Base-by-base conservation (phyloP, 257 asterid species). In the Scutellaria minor region DNA sequence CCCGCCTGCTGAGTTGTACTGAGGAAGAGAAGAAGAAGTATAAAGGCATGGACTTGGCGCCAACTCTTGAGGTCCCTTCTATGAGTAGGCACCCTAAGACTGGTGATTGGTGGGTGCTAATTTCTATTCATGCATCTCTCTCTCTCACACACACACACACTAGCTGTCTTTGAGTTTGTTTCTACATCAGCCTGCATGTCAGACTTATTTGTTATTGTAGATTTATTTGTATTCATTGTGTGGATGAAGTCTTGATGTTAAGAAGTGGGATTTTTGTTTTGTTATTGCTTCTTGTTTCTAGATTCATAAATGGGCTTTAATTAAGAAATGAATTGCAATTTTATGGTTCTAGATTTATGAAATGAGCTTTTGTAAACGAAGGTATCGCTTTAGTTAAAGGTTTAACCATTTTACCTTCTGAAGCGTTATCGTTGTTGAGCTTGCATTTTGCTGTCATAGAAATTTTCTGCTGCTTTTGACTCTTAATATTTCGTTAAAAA, bases 11-110 rank as follows among this genome's bases (percentile, higher is more conserved):
- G 56, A 95, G 99, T 75, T 95, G 99, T 65, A 95, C 96, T 2
- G 92, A 87, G 1, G 84, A 85, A 50, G 88, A 90, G 89, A 87
- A 62, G 87, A 83, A 76, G 77, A 48, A 20, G 1, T 95, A 92
- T 50, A 80, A 39, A 75, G 99, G 99, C 70, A 90, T 92, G 98
- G 85, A 86, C 74, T 88, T 95, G 95, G 98, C 98, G 65, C 98
- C 99, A 44, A 95, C 98, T 1, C 68, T 95, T 65, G 93, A 85
- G 86, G 98, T 90, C 35, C 97, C 99, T 71, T 95, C 99, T 2
- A 91, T 91, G 99, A 95, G 98, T 47, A 77, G 64, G 61, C 87
- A 83, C 60, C 88, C 90, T 47, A 81, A 73, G 77, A 90, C 98
- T 76, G 91, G 95, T 54, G 99, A 95, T 70, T 91, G 99, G 99